Conservation (phyloP, 306 rosid genomes). For the Purshia tridentata region DNA sequence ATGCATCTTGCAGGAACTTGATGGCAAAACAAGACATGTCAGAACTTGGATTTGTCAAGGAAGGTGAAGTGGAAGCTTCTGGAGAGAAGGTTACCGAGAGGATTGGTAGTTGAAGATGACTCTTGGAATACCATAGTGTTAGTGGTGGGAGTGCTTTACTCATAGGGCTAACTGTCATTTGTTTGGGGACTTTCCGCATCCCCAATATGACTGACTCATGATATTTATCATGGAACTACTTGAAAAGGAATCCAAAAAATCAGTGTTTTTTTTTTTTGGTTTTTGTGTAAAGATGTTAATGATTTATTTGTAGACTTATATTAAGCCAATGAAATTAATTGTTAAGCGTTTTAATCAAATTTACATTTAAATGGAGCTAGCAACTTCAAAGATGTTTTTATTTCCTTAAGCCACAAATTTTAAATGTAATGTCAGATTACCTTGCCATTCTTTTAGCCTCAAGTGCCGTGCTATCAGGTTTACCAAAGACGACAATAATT, state of each 20-base stretch:
- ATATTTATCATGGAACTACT: not conserved
- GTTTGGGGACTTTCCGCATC: not conserved
- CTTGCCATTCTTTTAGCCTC: too few species aligned
- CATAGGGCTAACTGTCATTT: not conserved
- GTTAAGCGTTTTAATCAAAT: too few species aligned
- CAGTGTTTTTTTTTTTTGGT: too few species aligned
- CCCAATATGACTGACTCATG: not conserved
- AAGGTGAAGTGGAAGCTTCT: constrained; percentile 17
- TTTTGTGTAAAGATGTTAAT: not conserved
- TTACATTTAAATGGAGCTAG: not conserved
- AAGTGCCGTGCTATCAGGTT: too few species aligned
- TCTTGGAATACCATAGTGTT: not conserved
- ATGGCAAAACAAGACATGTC: constrained; percentile 97
- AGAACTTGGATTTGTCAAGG: constrained; percentile 77
- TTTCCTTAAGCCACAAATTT: not conserved
- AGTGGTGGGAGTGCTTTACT: not conserved
- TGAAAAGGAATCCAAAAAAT: not conserved
- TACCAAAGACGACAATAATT: too few species aligned
- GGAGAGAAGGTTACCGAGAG: constrained; percentile 30
- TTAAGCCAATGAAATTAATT: not conserved
- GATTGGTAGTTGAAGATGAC: constrained; percentile 33
- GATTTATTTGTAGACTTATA: not conserved
- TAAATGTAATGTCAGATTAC: not conserved
- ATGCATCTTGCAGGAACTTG: constrained; percentile 68
- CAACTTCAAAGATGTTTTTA: not conserved